Evolutionary conservation across 2,329 filamentous ascomycete genomes (phyloP), one percentile per base, ranked within the genome.

Genomic region (Ophiognomonia clavigignenti-juglandacearum): DNA sequence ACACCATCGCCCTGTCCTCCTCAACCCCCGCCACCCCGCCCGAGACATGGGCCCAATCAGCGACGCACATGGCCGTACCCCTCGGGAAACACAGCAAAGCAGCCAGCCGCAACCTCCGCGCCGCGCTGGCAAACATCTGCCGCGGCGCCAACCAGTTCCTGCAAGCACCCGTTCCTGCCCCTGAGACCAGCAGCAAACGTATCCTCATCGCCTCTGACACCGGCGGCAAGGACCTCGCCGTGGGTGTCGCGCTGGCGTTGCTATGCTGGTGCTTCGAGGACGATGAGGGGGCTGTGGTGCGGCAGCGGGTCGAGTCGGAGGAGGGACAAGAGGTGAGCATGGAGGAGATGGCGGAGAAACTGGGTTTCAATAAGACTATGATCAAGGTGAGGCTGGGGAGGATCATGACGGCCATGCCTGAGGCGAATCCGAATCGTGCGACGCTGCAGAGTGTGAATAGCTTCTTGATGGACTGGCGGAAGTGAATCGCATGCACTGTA

Each of bases 391-490:
- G 84, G 43, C 72, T 97, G 26, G 85, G 86, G n/a, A 86, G 83
- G 72, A 87, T 97, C 56, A 88, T 92, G 64, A 85, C 83, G 5
- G 80, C 80, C 0, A 84, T 85, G 61, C 85, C 90, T 1, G 82
- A 86, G 55, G 86, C 85, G 3, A 95, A 95, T 61, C 91, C 92
- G 0, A 91, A 84, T 53, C 75, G 93, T 29, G 77, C 87, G 19
- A 96, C 91, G 0, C 69, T 97, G 31, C 91, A 96, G 65, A 92
- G 88, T 56, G 85, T 97, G 5, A 96, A 97, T 65, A 87, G 87
- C 46, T 95, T 88, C 59, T 68, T 97, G 43, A 92, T 97, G 82
- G 75, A 75, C 47, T 72, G 68, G 64, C 59, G 61, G 19, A 34
- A 29, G 31, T 40, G 49, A 52, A 11, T 27, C 2, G 16, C 16